Evolutionary conservation across 2,329 filamentous ascomycete species (phyloP), one percentile per base, ranked within the genome.

Genomic region (Exophiala bonariae): DNA sequence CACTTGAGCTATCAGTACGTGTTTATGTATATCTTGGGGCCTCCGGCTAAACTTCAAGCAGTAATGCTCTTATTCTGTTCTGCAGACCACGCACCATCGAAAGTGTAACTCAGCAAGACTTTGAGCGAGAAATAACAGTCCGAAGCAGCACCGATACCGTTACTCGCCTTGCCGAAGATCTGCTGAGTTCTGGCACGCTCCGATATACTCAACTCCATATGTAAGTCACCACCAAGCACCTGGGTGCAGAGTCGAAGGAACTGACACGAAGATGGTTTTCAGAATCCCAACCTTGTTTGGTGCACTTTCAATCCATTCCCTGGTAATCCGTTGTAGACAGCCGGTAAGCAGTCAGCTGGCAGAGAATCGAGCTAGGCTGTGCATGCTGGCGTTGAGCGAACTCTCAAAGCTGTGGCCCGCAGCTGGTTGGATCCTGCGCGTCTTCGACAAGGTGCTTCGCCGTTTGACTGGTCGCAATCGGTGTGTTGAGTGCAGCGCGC

Each of bases 301-400:
- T 2, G 35, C 44, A 13, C 19, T 32, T 28, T 39, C 41, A 5
- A 51, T 58, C 14, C 34, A 59, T 17, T 49, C 57, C 9, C 36
- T 49, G 9, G n/a, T 57, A 28, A 59, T 61, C n/a, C 47, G 48
- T 33, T 44, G 39, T 30, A 42, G 49, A 2, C 36, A 50, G 22
- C 2, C 46, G 1, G 54, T 53, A 13, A 31, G 51, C 16, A 52
- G 42, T 35, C 44, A 57, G 26, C 52, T 61, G n/a, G 59, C 59
- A 11, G 54, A 62, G 23, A 53, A 60, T 45, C 53, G 59, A 31
- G 55, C 58, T n/a, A 47, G 44, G 3, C 51, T 61, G 30, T 60
- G 57, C 32, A 60, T 62, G 59, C 41, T 50, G 16, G 54, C 59
- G 8, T 47, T 62, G 18, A 49, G 56, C 9, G 52, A 60, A 17